Percentiles rank a stretch among this genome's conserved stretches.
Conservation (phyloP, 2,329 filamentous ascomycete genomes). For the Myrmaecium sp. region DNA sequence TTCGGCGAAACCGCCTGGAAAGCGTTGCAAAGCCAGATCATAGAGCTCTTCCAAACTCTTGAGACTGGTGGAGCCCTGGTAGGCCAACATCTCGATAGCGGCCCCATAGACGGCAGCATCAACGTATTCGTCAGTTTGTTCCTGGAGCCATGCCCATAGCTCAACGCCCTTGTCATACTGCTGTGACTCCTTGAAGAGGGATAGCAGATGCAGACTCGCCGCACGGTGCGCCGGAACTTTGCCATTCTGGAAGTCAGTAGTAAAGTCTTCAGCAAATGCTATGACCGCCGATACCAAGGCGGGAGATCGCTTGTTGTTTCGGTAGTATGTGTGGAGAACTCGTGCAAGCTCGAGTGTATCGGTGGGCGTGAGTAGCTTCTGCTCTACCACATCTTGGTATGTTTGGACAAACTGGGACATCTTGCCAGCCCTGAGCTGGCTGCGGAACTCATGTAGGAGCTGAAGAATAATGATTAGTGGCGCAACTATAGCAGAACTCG, state of each 20-base stretch:
- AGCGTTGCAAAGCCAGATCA: conserved; percentile 26
- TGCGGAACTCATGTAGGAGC: too few species aligned
- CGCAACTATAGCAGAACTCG: too few species aligned
- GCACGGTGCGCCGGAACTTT: conserved; percentile 17
- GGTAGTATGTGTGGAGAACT: conserved; percentile 19
- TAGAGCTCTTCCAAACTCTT: conserved; percentile 29
- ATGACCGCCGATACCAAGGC: conserved; percentile 5
- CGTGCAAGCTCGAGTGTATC: conserved; percentile 17
- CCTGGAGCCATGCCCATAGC: conserved; percentile 32
- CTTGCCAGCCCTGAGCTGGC: too few species aligned
- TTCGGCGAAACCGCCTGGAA: conserved; percentile 28
- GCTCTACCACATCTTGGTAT: conserved; percentile 11
- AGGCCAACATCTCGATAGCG: conserved; percentile 31
- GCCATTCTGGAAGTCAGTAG: conserved; percentile 21
- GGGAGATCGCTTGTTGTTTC: conserved; percentile 7
- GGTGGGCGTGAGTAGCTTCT: conserved; percentile 6
- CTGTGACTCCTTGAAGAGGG: conserved; percentile 28
- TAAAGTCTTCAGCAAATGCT: conserved; percentile 20
- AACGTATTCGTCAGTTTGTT: conserved; percentile 24
- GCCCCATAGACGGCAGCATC: conserved; percentile 29
- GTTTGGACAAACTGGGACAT: conserved; percentile 8
- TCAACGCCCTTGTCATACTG: conserved; percentile 19
- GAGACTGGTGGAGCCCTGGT: conserved; percentile 20
- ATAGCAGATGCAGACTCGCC: conserved; percentile 29
- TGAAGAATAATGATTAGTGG: too few species aligned